These are phyloP conservation scores for Microcera coccophila DNA, from an alignment of 2,329 filamentous ascomycete genomes.

Conservation along the genomic window DNA sequence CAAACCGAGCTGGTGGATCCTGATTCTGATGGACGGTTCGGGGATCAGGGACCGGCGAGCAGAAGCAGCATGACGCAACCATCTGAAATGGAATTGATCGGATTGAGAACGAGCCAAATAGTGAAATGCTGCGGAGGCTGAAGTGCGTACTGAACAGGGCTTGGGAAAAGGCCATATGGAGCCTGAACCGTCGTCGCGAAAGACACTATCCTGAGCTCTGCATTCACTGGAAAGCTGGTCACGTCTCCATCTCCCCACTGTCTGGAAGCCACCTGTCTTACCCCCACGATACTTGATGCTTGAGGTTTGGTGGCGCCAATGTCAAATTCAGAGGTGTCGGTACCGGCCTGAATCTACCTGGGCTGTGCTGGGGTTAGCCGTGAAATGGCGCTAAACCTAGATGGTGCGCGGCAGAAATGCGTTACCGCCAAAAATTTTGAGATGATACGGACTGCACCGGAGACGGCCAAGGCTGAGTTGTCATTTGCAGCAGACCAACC, in stretches of 20 bases:
- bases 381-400: neutral
- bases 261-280: neutral
- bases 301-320: neutral
- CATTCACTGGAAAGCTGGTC: neutral
- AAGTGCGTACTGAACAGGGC: neutral
- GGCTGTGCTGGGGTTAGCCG: neutral
- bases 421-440: slow-evolving; percentile 32
- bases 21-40: too few relatives aligned
- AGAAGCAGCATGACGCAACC: neutral
- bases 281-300: neutral
- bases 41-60: neutral
- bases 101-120: neutral
- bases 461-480: neutral
- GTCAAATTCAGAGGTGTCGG: neutral
- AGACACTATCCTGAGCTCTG: too few relatives aligned
- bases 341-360: too few relatives aligned
- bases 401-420: slow-evolving; percentile 18
- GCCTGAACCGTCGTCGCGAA: too few relatives aligned
- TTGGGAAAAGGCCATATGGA: neutral
- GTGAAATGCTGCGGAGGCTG: neutral
- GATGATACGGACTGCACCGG: too few relatives aligned
- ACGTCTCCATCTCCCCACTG: neutral
- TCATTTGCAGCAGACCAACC: neutral
- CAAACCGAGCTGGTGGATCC: too few relatives aligned
- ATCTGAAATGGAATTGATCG: neutral